Evolutionary conservation across 768 basidiomycete species (phyloP).

Genomic region (Rhodotorula paludigena): DNA sequence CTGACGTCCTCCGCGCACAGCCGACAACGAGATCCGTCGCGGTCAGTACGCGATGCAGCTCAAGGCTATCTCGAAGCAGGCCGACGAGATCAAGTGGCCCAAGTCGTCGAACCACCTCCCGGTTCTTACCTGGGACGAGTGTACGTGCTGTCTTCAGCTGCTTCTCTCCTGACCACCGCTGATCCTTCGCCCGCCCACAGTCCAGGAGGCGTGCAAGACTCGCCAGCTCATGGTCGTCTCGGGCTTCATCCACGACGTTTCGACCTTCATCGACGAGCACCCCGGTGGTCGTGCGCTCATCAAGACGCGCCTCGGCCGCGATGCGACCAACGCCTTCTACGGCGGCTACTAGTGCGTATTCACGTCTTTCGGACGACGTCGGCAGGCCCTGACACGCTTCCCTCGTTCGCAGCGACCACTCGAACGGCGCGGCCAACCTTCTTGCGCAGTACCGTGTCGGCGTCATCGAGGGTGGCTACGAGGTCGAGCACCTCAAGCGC

Average conservation of each 20-base stretch:
- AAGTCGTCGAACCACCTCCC: conserved; percentile 58
- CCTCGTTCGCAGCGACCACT: conserved; percentile 60
- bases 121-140: conserved; percentile 73
- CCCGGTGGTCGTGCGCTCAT: conserved; percentile 70
- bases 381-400: conserved; percentile 28
- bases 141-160: conserved; percentile 54
- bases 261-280: conserved; percentile 66
- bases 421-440: conserved; percentile 76
- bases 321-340: conserved; percentile 77
- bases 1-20: too few species aligned
- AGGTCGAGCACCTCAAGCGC: conserved; percentile 47
- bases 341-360: conserved; percentile 54
- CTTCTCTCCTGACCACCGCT: background rate
- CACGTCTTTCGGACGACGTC: too few species aligned
- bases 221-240: conserved; percentile 67
- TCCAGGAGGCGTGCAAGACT: conserved; percentile 62
- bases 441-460: conserved; percentile 75
- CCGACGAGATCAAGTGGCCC: conserved; percentile 51
- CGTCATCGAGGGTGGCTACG: conserved; percentile 61
- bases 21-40: conserved; percentile 80
- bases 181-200: background rate
- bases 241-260: conserved; percentile 82
- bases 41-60: conserved; percentile 77
- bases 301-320: conserved; percentile 55
- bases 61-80: conserved; percentile 62